These are phyloP conservation scores for Bipolaris gigantea DNA, from an alignment of 2,329 filamentous ascomycete genomes.

Conservation along the genomic window DNA sequence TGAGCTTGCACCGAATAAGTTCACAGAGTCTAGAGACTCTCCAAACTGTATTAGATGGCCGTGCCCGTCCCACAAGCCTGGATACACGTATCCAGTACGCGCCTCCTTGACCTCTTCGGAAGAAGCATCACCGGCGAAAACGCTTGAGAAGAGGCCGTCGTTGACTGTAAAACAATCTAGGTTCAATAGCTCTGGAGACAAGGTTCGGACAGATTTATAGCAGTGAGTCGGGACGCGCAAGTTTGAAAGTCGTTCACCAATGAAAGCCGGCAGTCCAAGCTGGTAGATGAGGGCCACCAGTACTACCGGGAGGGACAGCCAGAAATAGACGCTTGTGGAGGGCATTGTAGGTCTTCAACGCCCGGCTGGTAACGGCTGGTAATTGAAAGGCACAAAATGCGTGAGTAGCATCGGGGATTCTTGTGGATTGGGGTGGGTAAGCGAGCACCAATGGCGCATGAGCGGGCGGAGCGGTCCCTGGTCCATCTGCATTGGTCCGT, in stretches of 20 bases:
- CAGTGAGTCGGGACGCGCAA: constrained; percentile 44
- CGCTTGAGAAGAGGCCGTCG: constrained; percentile 53
- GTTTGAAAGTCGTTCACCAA: constrained; percentile 25
- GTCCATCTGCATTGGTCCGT: not conserved
- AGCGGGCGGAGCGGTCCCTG: not conserved
- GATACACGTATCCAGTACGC: constrained; percentile 59
- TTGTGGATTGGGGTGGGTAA: constrained; percentile 2
- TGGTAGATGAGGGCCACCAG: constrained; percentile 36
- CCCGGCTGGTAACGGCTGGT: not conserved
- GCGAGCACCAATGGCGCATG: constrained; percentile 3
- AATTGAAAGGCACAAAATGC: not conserved
- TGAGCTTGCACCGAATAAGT: constrained; percentile 62
- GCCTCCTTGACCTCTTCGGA: constrained; percentile 13
- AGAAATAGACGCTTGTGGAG: constrained; percentile 24
- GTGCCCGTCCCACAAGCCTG: constrained; percentile 72
- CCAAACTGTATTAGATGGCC: constrained; percentile 68
- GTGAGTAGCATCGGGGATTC: not conserved
- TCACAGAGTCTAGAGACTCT: constrained; percentile 67
- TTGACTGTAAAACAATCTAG: constrained; percentile 60
- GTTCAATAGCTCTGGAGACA: constrained; percentile 42
- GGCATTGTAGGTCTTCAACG: constrained; percentile 23
- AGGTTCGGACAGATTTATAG: constrained; percentile 51
- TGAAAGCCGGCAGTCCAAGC: constrained; percentile 22
- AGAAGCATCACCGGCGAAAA: constrained; percentile 36
- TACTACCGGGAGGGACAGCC: constrained; percentile 29